Base-by-base conservation (phyloP, 2,329 filamentous ascomycete species). In the Talaromyces sp. region DNA sequence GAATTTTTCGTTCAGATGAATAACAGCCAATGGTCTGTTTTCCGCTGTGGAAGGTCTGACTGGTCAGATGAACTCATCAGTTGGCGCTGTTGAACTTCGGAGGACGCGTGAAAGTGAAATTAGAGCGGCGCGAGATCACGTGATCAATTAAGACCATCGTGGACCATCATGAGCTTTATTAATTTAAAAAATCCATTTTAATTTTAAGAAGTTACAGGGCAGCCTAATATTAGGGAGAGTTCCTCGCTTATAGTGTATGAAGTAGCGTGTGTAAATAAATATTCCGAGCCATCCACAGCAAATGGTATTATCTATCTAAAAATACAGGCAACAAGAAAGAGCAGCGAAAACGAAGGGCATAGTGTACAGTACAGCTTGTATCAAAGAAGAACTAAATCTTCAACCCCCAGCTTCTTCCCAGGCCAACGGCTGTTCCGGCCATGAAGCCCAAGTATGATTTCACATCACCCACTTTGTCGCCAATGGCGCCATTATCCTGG, bases 361-460 rank as follows among this genome's bases (percentile, higher is more conserved):
- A 53, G 11, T 53, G 9, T 30, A 53, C 25, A 53, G 28, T 17
- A 30, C 3, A 53, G 25, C 42, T 25, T 53, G 15, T 22, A 39
- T 25, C n/a, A 33, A 11, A 25, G 11, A 9, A 49, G 28, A 25
- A 55, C 81, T 76, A 96, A 73, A 98, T 86, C 72, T 89, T 88
- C 65, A 92, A 80, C 0, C 93, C 93, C 79, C 93, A 96, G 75
- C 92, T 97, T 77, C 93, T 85, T 66, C 96, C 78, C 57, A 96
- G 82, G 71, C 96, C 96, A 60, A 97, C 76, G 17, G 88, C 83
- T 6, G 90, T 90, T 59, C 85, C 85, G 3, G 87, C 87, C 55
- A 91, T 91, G 75, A 96, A 97, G 6, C 89, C 87, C n/a, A 89
- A 75, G 88, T 91, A 98, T 72, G 92, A 84, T 52, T 86, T 83